Evolutionary conservation across 2,329 filamentous ascomycete species (phyloP), one percentile per base, ranked within the genome.

Genomic region (Botrytis fragariae): DNA sequence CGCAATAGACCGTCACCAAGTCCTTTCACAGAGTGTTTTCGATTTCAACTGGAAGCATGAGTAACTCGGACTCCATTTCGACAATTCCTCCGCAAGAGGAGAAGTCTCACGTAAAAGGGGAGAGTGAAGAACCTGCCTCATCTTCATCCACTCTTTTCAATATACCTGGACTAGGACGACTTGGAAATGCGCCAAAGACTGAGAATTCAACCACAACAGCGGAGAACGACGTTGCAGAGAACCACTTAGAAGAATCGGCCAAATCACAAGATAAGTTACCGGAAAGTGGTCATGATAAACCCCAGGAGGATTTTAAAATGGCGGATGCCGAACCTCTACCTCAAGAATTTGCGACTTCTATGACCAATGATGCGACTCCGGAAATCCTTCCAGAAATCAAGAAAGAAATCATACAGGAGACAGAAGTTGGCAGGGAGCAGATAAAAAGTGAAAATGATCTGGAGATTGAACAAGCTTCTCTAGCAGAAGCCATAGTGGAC

Each of bases 111-210:
- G 3, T 9, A 3, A 32, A 48, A 68, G 32, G 37, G 25, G 39
- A 29, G 14, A 48, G 14, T 32, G 57, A 29, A 39, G 39, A 69
- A 48, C 20, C 60, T 29, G 42, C 37, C 44, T 57, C 48, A 16
- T 29, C 64, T 29, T 20, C 42, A 64, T 29, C 60, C 32, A 39
- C 45, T 16, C 62, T 72, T n/a, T 72, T 32, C 51, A 48, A 64
- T 29, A 74, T 74, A 64, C 73, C 73, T 37, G 73, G 73, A 14
- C 59, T 74, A 20, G 73, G 73, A 35, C 70, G 70, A 65, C 54
- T 72, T 32, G 71, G 70, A 60, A 68, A 65, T 64, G 73, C 73
- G 64, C 64, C 70, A 22, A 67, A 64, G 14, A 25, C 60, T 63
- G 65, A 69, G n/a, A 57, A 12, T 44, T 8, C 72, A 65, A 29